Evolutionary conservation across 2,329 filamentous ascomycete genomes (phyloP), one percentile per base, ranked within the genome.

Genomic region (Botrytis medusae): DNA sequence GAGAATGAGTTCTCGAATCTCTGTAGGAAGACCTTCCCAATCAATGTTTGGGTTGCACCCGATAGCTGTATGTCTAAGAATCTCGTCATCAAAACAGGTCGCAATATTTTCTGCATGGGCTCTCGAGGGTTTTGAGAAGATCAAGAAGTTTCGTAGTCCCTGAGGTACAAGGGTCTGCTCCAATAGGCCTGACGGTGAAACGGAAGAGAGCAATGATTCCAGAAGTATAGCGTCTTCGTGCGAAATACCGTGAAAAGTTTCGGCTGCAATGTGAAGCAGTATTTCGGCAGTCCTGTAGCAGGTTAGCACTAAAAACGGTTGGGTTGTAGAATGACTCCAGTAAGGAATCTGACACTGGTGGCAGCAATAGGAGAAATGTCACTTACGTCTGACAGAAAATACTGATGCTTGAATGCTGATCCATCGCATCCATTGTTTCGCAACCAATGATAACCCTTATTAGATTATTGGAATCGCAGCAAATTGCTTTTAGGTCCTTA

Each of bases 11-110:
- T 80, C 79, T 62, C 87, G 82, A 72, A 87, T 83, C 12, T 83
- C 81, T 25, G 82, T 77, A 4, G 86, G 85, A 18, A 88, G 79
- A 37, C 77, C 80, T 54, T 88, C 86, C 87, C 87, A 88, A 44
- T 86, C 81, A 16, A 82, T 82, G 71, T 88, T 86, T 72, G 82
- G 82, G 59, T 87, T 82, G 44, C 86, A 83, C 0, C 86, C 85
- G 37, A 88, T 78, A 67, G 85, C 86, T 7, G 86, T 79, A 72
- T 84, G 82, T 29, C 82, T 81, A 22, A 88, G 78, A 1, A 86
- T 78, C n/a, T 86, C 74, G 29, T 69, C 69, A 42, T 77, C 74
- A n/a, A 72, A 72, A 14, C 40, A n/a, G 5, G 12, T 37, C 42
- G n/a, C 70, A 51, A 72, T n/a, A 4, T 5, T 34, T 54, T 72